Evolutionary conservation across 345 rosid species (phyloP).

Genomic region (Zanthoxylum bungeanum): DNA sequence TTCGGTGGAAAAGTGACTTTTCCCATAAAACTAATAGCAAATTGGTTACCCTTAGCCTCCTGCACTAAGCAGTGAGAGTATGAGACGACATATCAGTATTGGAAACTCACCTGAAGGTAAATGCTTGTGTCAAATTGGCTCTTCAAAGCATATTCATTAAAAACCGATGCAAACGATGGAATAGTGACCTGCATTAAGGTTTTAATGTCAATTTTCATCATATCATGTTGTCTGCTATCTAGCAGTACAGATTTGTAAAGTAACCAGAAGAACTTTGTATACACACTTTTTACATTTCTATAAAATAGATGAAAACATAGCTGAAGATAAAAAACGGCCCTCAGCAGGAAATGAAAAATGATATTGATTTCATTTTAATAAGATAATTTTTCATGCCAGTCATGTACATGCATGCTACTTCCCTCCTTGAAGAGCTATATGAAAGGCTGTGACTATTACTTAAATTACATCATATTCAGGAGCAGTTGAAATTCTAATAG

Average conservation of each 20-base stretch:
- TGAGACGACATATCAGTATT: background rate
- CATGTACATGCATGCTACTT: background rate
- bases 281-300: background rate
- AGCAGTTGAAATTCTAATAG: background rate
- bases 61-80: background rate
- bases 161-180: slow-evolving; percentile 58
- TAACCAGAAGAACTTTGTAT: background rate
- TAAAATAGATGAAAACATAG: background rate
- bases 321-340: background rate
- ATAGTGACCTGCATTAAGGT: slow-evolving; percentile 40
- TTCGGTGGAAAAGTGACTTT: too few relatives aligned
- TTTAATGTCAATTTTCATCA: background rate
- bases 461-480: background rate
- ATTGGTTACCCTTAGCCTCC: background rate
- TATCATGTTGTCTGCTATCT: background rate
- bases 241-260: background rate
- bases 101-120: slow-evolving; percentile 50
- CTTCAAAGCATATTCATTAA: slow-evolving; percentile 59
- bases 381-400: background rate
- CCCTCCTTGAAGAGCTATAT: background rate
- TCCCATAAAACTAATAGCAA: too few relatives aligned
- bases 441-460: background rate
- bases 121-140: slow-evolving; percentile 59
- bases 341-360: background rate
- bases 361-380: background rate